Conservation (phyloP, 345 rosid species). For the Noccaea bulbosa region DNA sequence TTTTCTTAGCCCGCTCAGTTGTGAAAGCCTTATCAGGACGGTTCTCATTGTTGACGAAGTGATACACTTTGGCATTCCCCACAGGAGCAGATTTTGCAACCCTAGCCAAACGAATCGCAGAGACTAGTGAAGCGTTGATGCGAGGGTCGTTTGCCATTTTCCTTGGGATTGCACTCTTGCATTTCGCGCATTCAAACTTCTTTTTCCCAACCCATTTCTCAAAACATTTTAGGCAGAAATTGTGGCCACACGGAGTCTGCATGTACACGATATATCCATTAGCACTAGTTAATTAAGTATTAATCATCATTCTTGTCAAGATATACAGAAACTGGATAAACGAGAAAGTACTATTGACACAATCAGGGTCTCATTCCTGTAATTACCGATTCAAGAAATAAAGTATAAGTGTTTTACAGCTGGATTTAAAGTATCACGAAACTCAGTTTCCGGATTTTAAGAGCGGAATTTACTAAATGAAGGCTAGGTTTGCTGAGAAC, state of each 20-base stretch:
- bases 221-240: conserved; percentile 75
- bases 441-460: too few species aligned
- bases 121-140: conserved; percentile 60
- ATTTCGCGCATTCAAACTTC: conserved; percentile 58
- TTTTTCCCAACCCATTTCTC: conserved; percentile 61
- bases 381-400: too few species aligned
- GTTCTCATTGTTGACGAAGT: conserved; percentile 54
- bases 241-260: conserved; percentile 89
- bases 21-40: conserved; percentile 72
- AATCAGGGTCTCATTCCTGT: too few species aligned
- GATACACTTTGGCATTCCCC: conserved; percentile 38
- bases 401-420: too few species aligned
- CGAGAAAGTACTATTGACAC: too few species aligned
- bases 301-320: neutral
- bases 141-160: conserved; percentile 60
- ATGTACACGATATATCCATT: conserved; percentile 8
- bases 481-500: too few species aligned
- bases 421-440: too few species aligned
- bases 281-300: neutral
- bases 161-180: conserved; percentile 53
- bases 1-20: conserved; percentile 63
- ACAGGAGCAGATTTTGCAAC: conserved; percentile 36
- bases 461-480: too few species aligned
- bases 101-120: conserved; percentile 65
- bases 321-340: too few species aligned